A percentile compares a stretch with the other conserved stretches of the same genome.
These are phyloP conservation scores for Nakazawaea pomicola DNA, from an alignment of 805 yeast species.

Conservation along the genomic window DNA sequence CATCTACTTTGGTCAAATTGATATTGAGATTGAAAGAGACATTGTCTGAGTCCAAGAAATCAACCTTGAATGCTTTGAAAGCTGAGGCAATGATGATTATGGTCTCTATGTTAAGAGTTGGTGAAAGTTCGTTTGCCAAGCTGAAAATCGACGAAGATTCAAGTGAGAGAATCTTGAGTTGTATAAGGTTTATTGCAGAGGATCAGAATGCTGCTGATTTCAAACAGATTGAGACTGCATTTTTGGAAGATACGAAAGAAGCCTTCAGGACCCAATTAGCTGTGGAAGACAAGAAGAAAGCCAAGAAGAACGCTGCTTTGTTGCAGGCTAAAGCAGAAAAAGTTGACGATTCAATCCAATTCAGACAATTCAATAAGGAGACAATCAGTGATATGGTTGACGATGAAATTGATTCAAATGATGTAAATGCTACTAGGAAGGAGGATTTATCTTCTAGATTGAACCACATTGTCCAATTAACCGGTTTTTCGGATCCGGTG, in stretches of 20 bases:
- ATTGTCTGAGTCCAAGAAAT: constrained; percentile 40
- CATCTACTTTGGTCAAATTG: constrained; percentile 85
- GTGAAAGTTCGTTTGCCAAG: constrained; percentile 64
- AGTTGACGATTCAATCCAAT: constrained; percentile 71
- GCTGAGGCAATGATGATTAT: constrained; percentile 93
- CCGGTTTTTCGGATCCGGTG: constrained; percentile 98
- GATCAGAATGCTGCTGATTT: constrained; percentile 43
- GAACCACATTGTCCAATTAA: constrained; percentile 83
- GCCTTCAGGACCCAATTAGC: constrained; percentile 75
- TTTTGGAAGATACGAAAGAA: constrained; percentile 79
- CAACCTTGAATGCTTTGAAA: constrained; percentile 69
- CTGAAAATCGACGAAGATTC: constrained; percentile 93
- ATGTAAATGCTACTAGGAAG: constrained; percentile 43
- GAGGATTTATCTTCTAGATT: constrained; percentile 72
- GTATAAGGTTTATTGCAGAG: constrained; percentile 73
- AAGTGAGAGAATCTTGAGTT: constrained; percentile 87
- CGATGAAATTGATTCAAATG: constrained; percentile 49
- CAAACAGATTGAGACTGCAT: constrained; percentile 52
- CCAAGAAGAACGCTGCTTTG: constrained; percentile 50
- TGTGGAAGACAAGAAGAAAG: constrained; percentile 52
- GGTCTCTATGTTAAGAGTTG: constrained; percentile 88
- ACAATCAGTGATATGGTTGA: constrained; percentile 40
- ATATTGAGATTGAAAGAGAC: constrained; percentile 67
- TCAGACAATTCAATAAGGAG: constrained; percentile 69
- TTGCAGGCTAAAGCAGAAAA: constrained; percentile 63